Conservation (phyloP, 805 yeast species). For the Pichia thaimueangensis region DNA sequence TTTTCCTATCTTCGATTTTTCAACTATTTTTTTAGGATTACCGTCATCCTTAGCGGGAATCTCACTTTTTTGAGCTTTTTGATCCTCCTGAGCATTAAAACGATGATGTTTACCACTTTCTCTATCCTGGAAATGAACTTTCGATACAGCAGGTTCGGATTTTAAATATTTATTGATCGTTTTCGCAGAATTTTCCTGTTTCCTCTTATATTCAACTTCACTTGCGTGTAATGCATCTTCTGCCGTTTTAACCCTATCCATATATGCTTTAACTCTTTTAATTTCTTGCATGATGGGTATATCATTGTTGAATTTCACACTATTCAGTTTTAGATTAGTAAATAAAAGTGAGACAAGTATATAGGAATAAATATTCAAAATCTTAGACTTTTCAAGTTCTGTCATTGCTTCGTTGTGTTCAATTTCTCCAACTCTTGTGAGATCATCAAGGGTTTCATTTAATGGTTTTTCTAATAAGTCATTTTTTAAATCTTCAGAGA, state of each 20-base stretch:
- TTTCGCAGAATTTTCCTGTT: constrained; percentile 17
- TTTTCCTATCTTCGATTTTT: neutral
- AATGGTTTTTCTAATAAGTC: constrained; percentile 11
- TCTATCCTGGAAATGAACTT: constrained; percentile 41
- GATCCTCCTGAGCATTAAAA: too few species aligned
- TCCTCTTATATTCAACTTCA: constrained; percentile 18
- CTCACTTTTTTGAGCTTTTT: too few species aligned
- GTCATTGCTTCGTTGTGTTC: constrained; percentile 7
- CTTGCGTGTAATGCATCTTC: constrained; percentile 26
- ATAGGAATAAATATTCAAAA: constrained; percentile 39
- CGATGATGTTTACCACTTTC: too few species aligned
- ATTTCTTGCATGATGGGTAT: constrained; percentile 67
- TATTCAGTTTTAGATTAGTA: constrained; percentile 52
- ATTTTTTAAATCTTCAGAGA: constrained; percentile 1
- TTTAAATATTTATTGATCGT: constrained; percentile 27
- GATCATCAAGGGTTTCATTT: constrained; percentile 12
- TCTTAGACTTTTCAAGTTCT: constrained; percentile 27
- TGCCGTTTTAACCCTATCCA: constrained; percentile 47
- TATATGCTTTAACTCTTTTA: constrained; percentile 58
- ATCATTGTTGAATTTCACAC: constrained; percentile 42
- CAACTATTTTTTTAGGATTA: too few species aligned
- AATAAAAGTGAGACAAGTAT: constrained; percentile 50
- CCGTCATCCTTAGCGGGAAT: too few species aligned
- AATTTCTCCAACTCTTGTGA: constrained; percentile 7
- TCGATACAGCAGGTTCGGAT: constrained; percentile 47